Evolutionary conservation across 2,329 filamentous ascomycete species (phyloP).

Genomic region (Colletotrichum sp.): DNA sequence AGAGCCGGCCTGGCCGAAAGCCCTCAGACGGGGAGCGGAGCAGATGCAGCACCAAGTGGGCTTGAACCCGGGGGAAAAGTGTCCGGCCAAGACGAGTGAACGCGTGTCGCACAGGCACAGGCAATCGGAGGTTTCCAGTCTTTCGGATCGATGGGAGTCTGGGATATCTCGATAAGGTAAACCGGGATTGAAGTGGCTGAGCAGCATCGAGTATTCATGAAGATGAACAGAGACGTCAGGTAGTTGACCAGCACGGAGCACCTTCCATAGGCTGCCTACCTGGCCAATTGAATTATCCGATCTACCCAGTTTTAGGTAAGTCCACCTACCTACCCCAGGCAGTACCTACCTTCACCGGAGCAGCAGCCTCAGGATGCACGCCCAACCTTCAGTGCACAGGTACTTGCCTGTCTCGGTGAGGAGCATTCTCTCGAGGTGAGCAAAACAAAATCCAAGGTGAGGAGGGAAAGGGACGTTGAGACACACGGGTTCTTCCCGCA

Average conservation of each 20-base stretch:
- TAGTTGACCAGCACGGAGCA: background rate
- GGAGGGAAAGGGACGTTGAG: background rate
- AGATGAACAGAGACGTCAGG: background rate
- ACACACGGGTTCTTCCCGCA: background rate
- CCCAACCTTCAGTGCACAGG: background rate
- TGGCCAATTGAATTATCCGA: background rate
- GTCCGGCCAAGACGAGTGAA: background rate
- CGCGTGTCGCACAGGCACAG: background rate
- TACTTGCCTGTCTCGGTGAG: background rate
- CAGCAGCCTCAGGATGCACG: background rate
- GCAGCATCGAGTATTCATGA: background rate
- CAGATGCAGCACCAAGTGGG: background rate
- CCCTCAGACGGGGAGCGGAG: conserved; percentile 2
- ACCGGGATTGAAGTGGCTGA: background rate
- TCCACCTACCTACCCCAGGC: background rate
- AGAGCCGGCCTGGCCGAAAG: conserved; percentile 11
- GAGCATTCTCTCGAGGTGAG: background rate
- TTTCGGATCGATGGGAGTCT: background rate
- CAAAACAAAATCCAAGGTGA: background rate
- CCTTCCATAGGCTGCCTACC: background rate
- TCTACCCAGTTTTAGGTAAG: background rate
- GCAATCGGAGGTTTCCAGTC: background rate
- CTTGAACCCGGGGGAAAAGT: background rate
- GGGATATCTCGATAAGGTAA: background rate
- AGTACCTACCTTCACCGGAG: background rate